Evolutionary conservation across 495 filamentous ascomycete species (phyloP).

Genomic region (Daldinia decipiens): DNA sequence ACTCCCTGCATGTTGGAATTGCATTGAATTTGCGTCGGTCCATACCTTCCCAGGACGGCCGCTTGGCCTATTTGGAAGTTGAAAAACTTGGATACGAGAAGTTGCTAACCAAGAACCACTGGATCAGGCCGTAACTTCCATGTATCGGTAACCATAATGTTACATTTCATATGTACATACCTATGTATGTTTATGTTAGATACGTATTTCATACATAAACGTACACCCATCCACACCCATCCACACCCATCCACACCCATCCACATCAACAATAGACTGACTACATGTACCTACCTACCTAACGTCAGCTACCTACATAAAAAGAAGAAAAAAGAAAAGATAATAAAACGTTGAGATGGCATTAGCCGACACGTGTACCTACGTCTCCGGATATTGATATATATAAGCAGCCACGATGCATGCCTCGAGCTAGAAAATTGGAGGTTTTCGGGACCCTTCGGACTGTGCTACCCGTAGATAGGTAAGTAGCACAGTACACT

Average conservation of each 20-base stretch:
- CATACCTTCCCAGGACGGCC: conserved; percentile 23
- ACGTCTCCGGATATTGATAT: conserved; percentile 2
- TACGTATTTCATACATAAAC: neutral
- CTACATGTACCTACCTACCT: no score
- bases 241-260: no score
- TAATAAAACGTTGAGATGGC: neutral
- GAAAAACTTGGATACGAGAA: conserved; percentile 44
- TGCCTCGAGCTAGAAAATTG: neutral
- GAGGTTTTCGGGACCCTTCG: conserved; percentile 16
- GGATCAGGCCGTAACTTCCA: conserved; percentile 4
- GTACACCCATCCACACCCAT: no score
- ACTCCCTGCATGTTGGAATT: conserved; percentile 8
- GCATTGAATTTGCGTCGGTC: conserved; percentile 31
- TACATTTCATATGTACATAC: neutral
- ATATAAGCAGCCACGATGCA: conserved; percentile 6
- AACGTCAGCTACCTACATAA: neutral
- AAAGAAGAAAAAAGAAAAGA: neutral
- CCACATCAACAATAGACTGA: neutral
- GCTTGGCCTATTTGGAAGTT: conserved; percentile 39
- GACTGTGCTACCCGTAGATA: conserved; percentile 29
- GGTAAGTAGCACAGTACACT: conserved; percentile 24
- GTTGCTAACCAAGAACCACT: conserved; percentile 29
- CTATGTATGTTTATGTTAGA: neutral
- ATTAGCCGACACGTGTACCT: neutral
- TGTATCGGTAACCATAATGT: neutral